These are phyloP conservation scores for Chrysoporthe puriensis DNA, from an alignment of 2,329 filamentous ascomycete genomes.

Conservation along the genomic window DNA sequence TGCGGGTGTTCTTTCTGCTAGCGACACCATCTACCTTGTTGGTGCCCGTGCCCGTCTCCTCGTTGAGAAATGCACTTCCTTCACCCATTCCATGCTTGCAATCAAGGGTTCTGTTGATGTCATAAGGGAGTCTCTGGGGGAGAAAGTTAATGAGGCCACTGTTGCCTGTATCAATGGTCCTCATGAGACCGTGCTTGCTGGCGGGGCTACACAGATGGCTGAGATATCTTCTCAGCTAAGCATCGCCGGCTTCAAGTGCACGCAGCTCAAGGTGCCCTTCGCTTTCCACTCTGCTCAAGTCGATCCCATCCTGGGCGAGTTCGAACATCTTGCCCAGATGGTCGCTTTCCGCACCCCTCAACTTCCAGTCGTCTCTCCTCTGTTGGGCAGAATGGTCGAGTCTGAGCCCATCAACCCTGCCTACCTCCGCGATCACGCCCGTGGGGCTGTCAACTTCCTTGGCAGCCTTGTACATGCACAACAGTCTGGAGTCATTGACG, in stretches of 20 bases:
- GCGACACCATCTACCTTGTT: conserved; percentile 73
- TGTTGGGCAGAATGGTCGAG: conserved; percentile 64
- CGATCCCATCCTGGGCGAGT: conserved; percentile 59
- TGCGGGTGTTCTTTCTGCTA: conserved; percentile 71
- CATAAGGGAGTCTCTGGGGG: conserved; percentile 56
- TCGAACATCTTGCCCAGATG: conserved; percentile 50
- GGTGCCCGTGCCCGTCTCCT: conserved; percentile 69
- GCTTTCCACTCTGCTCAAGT: conserved; percentile 60
- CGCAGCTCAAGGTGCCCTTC: conserved; percentile 53
- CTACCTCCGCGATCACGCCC: conserved; percentile 68
- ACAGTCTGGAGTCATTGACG: conserved; percentile 61
- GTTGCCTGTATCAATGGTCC: conserved; percentile 77
- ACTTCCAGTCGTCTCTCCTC: conserved; percentile 69
- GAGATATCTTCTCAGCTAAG: conserved; percentile 46
- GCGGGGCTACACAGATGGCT: conserved; percentile 45
- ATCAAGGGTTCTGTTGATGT: conserved; percentile 53
- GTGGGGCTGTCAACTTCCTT: conserved; percentile 72
- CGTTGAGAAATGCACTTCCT: conserved; percentile 64
- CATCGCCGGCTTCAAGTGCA: conserved; percentile 45
- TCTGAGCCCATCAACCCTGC: conserved; percentile 59
- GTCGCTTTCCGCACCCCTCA: conserved; percentile 49
- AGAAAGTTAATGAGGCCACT: conserved; percentile 45
- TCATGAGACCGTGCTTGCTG: conserved; percentile 72
- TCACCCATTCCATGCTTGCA: conserved; percentile 65
- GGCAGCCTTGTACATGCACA: conserved; percentile 63